Percentiles rank a stretch among this genome's conserved stretches.
Conservation (phyloP, 2,329 filamentous ascomycete genomes). For the Neonectria coccinea region DNA sequence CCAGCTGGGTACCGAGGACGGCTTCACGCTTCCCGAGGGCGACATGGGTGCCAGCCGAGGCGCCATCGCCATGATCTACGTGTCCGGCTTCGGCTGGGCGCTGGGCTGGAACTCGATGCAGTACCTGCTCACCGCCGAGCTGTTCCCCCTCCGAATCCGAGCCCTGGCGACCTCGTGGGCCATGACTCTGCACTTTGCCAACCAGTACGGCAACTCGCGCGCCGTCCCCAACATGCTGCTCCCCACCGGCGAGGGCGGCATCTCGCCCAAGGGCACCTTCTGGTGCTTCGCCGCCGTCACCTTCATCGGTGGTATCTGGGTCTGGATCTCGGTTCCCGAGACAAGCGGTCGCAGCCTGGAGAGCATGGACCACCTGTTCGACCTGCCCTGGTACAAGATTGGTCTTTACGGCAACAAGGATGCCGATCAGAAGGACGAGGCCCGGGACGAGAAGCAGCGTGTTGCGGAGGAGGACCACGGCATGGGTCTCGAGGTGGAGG, state of each 20-base stretch:
- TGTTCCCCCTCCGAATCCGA: slow-evolving; percentile 80
- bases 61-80: slow-evolving; percentile 79
- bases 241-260: slow-evolving; percentile 56
- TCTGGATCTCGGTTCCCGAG: slow-evolving; percentile 79
- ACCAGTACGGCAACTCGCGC: slow-evolving; percentile 82
- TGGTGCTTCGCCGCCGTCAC: slow-evolving; percentile 80
- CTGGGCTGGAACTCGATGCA: slow-evolving; percentile 82
- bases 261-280: slow-evolving; percentile 76
- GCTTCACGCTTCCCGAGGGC: slow-evolving; percentile 58
- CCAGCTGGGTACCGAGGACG: slow-evolving; percentile 62
- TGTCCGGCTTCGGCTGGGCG: slow-evolving; percentile 77
- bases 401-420: slow-evolving; percentile 68
- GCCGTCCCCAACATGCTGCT: slow-evolving; percentile 82
- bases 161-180: slow-evolving; percentile 77
- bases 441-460: slow-evolving; percentile 58
- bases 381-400: slow-evolving; percentile 80
- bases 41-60: slow-evolving; percentile 71
- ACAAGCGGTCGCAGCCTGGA: slow-evolving; percentile 74
- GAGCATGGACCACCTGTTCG: slow-evolving; percentile 79
- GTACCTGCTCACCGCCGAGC: slow-evolving; percentile 81
- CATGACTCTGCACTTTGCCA: slow-evolving; percentile 84
- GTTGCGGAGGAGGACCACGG: slow-evolving; percentile 49
- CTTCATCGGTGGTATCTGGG: slow-evolving; percentile 74
- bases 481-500: slow-evolving; percentile 52
- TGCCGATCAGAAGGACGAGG: slow-evolving; percentile 60